Evolutionary conservation across 1,284 basidiomycete species (phyloP), one percentile per base, ranked within the genome.

Genomic region (Pseudozyma flocculosa): DNA sequence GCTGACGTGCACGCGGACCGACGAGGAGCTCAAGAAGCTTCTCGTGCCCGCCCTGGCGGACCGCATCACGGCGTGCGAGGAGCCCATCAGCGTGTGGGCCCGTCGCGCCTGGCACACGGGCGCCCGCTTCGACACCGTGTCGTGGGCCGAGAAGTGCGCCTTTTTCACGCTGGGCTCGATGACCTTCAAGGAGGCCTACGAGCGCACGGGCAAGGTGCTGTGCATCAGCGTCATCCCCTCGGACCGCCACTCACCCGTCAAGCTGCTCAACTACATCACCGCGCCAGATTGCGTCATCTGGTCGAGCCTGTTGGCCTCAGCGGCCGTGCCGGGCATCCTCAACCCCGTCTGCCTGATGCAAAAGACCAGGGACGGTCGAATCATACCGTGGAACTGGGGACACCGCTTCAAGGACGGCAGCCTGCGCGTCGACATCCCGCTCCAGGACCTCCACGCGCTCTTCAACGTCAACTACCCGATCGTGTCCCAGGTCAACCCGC

Each of bases 221-320:
- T 98, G 97, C 77, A 87, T 98, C 40, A 93, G 90, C 15, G 95
- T 98, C 39, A 89, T 96, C 41, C 93, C 92, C 5, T 87, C 89
- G 26, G 92, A 94, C 76, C 85, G 88, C n/a, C 90, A 96, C 79
- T 79, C 78, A 14, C 94, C 94, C 2, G 96, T 92, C 2, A 96
- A 95, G 79, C 81, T 97, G 9, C 82, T 98, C 36, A 97, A 98
- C 79, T 92, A 97, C 76, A 84, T 97, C 51, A 97, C 93, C 13
- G 90, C 92, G 10, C 94, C 94, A 0, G 89, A 97, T 79, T 85
- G 84, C 67, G 79, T 85, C 48, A 84, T 85, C 56, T 85, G 83
- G 82, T 81, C 79, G 15, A 81, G 82, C 41, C 53, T 77, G 30
- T 54, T 77, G 10, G 75, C 75, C 2, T 75, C 73, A 11, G 73